Base-by-base conservation (phyloP, 1,284 basidiomycete species). In the Bjerkandera adusta region DNA sequence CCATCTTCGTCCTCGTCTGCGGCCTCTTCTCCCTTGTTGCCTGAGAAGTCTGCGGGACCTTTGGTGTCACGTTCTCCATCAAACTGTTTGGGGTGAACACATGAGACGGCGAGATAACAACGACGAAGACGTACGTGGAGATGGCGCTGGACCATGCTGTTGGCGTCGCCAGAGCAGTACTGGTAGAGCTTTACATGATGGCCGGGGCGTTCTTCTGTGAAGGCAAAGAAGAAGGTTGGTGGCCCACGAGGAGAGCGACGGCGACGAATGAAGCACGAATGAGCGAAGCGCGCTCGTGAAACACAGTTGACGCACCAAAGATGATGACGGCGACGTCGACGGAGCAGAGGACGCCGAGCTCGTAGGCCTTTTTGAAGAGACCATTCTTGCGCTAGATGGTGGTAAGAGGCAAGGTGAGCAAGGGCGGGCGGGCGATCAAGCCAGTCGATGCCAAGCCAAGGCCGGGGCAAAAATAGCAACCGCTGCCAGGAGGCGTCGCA, bases 341-440 rank as follows among this genome's bases (percentile, higher is more conserved):
- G 22, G 77, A 79, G 59, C 83, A 85, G 43, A 86, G 68, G 3
- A 92, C 89, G 26, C 89, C 89, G 36, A 92, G 82, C 68, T 92
- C 90, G 65, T 91, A 90, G 0, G 89, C 90, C 64, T 92, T 92
- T 66, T 92, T 92, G 81, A 93, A 92, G 46, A 93, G 78, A 2
- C 90, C 90, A 50, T 89, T 89, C 72, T 92, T 92, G 57, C 89
- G 76, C 85, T 88, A 43, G 39, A 68, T 52, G 54, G 49, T 52
- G 50, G 45, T 41, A 54, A 58, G 54, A 59, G 55, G 61, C 51
- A 41, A 51, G 47, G 55, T 37, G 47, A 40, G 56, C 50, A 43
- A 47, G 48, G 10, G 47, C 49, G 46, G 51, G 51, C 55, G 49
- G 59, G 67, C 29, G 42, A 43, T 43, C 42, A 43, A 24, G 7